These are phyloP conservation scores for Rosa persica DNA, from an alignment of 306 rosid genomes.

Conservation along the genomic window DNA sequence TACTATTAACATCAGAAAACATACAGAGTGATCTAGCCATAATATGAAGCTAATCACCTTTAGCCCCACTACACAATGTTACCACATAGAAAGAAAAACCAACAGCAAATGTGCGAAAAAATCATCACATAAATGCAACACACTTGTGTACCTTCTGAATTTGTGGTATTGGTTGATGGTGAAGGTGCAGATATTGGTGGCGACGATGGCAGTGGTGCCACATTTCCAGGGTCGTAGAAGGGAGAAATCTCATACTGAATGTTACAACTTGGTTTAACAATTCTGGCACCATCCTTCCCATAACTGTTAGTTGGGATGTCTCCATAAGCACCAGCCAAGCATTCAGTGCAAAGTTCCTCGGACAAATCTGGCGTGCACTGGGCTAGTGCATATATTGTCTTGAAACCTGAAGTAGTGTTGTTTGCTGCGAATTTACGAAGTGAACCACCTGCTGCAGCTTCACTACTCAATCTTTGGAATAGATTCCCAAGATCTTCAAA, in stretches of 20 bases:
- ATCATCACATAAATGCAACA: neutral
- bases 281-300: neutral
- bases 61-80: too few species aligned
- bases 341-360: neutral
- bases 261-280: conserved; percentile 14
- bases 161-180: neutral
- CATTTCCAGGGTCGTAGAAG: neutral
- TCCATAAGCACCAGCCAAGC: neutral
- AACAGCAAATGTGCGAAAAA: neutral
- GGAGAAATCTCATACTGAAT: neutral
- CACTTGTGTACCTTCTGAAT: neutral
- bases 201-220: neutral
- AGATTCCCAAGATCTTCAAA: neutral
- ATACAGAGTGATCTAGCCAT: too few species aligned
- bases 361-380: conserved; percentile 29
- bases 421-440: neutral
- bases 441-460: neutral
- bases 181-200: neutral
- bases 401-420: neutral
- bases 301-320: neutral
- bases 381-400: conserved; percentile 1
- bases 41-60: too few species aligned
- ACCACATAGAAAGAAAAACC: neutral
- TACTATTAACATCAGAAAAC: too few species aligned
- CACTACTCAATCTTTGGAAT: neutral